Evolutionary conservation across 2,329 filamentous ascomycete species (phyloP).

Genomic region (Lanzia echinophila): DNA sequence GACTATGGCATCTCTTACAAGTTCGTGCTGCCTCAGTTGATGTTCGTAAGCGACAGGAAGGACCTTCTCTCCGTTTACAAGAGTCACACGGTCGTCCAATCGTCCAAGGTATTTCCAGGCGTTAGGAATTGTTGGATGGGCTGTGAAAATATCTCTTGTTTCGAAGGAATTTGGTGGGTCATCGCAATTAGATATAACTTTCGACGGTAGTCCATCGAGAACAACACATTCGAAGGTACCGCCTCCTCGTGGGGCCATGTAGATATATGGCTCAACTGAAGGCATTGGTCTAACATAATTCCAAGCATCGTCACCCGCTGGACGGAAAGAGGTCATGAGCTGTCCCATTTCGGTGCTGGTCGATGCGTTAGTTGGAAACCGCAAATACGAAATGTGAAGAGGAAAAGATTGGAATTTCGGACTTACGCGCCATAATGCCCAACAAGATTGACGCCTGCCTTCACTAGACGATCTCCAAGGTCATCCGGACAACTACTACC

Average conservation of each 20-base stretch:
- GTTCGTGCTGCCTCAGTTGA: conserved; percentile 43
- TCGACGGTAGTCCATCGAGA: conserved; percentile 36
- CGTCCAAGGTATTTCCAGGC: conserved; percentile 40
- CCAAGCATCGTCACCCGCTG: conserved; percentile 47
- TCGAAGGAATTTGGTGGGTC: conserved; percentile 39
- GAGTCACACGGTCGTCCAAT: conserved; percentile 38
- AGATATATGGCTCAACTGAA: conserved; percentile 10
- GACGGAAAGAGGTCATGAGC: conserved; percentile 53
- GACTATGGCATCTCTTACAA: conserved; percentile 50
- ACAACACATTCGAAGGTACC: conserved; percentile 15
- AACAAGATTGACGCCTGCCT: conserved; percentile 47
- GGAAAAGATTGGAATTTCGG: neutral
- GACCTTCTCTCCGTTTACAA: conserved; percentile 44
- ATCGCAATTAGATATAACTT: conserved; percentile 32
- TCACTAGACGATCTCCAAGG: conserved; percentile 47
- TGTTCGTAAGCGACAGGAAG: conserved; percentile 44
- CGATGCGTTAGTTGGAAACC: neutral
- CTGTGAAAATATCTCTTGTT: conserved; percentile 39
- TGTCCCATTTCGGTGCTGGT: conserved; percentile 51
- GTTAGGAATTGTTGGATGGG: conserved; percentile 35
- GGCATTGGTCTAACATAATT: conserved; percentile 44
- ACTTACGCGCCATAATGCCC: conserved; percentile 49
- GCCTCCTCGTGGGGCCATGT: conserved; percentile 9
- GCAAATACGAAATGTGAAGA: neutral
- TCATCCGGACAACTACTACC: conserved; percentile 54